Conservation (phyloP, 164 flowering plant genomes). For the Chimonanthus praecox region DNA sequence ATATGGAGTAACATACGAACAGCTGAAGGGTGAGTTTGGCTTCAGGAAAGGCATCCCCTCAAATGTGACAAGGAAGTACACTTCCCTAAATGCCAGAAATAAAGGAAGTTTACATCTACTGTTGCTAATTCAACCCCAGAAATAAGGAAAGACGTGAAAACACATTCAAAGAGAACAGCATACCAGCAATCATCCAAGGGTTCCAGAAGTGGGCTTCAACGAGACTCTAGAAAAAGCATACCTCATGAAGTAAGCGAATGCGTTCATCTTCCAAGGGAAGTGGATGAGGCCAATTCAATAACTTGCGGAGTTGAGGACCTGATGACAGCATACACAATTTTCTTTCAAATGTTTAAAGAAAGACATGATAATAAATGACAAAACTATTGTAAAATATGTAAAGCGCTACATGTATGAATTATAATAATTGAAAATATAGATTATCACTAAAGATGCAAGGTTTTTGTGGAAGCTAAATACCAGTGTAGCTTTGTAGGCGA, state of each 20-base stretch:
- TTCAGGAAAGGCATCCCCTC: neutral
- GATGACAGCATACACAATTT: conserved; percentile 7
- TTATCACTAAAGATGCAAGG: neutral
- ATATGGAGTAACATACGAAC: neutral
- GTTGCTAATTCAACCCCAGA: neutral
- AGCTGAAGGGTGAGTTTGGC: neutral
- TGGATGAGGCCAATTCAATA: conserved; percentile 89
- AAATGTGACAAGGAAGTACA: no score
- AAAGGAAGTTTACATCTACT: neutral
- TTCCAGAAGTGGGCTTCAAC: neutral
- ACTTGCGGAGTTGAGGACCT: conserved; percentile 75
- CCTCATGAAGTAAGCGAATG: conserved; percentile 86
- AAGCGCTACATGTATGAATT: neutral
- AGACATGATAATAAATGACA: neutral
- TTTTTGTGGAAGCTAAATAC: conserved; percentile 25
- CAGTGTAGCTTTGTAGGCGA: conserved; percentile 74
- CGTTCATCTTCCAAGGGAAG: conserved; percentile 97
- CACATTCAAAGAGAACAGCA: neutral
- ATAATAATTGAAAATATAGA: neutral
- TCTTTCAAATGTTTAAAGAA: neutral
- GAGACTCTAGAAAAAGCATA: conserved; percentile 11
- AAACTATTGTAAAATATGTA: neutral
- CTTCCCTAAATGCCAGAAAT: neutral
- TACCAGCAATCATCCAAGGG: neutral
- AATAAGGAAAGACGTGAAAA: neutral